Conservation (phyloP, 805 yeast species). For the Nakazawaea sp. region DNA sequence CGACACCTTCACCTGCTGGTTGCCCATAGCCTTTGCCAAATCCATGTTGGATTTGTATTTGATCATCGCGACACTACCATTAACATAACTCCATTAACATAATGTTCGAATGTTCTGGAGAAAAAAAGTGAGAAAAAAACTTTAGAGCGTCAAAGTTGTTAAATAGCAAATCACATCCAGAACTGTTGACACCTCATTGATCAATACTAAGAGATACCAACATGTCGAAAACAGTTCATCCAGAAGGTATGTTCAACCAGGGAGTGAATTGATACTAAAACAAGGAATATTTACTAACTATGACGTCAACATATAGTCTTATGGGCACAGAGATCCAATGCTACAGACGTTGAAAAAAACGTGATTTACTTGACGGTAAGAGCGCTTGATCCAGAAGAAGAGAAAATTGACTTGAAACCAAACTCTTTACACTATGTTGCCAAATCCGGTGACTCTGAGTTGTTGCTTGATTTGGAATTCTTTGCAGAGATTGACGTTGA, state of each 20-base stretch:
- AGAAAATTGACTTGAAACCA: conserved; percentile 55
- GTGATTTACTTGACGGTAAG: conserved; percentile 67
- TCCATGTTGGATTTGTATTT: no score
- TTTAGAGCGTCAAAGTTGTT: no score
- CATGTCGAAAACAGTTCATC: conserved; percentile 5
- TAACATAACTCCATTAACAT: no score
- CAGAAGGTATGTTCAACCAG: conserved; percentile 3
- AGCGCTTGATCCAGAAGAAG: conserved; percentile 60
- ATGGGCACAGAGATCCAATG: conserved; percentile 96
- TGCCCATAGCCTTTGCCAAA: no score
- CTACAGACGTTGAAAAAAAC: conserved; percentile 66
- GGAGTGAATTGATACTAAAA: background rate
- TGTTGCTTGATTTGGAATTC: conserved; percentile 67
- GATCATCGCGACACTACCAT: no score
- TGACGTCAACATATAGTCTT: conserved; percentile 44
- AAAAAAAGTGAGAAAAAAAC: no score
- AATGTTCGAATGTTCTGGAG: no score
- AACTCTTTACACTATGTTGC: conserved; percentile 46
- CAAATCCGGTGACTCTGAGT: conserved; percentile 42
- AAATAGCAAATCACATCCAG: no score
- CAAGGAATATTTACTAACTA: background rate
- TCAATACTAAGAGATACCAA: no score
- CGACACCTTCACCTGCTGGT: no score
- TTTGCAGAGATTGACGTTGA: conserved; percentile 68
- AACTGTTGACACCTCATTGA: no score